phyloP scores from a whole-genome alignment of 2,329 filamentous ascomycete species.

The Arthrobotrys iridis region DNA sequence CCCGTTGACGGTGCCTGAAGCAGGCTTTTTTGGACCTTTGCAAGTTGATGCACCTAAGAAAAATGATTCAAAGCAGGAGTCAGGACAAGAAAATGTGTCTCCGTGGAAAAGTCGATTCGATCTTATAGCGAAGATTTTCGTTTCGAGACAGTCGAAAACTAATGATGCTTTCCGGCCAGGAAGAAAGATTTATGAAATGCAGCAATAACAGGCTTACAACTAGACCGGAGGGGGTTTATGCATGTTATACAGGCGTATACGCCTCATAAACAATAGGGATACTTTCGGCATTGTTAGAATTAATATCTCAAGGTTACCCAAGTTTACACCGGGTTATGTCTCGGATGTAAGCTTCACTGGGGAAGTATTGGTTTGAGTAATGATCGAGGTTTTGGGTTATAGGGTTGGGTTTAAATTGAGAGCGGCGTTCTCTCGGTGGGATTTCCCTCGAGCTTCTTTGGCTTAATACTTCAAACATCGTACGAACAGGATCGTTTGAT shows the following conservation, averaged over 20 bases:
- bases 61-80: too few species aligned
- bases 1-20: neutral
- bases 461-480: too few species aligned
- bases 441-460: too few species aligned
- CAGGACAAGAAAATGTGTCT: neutral
- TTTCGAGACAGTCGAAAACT: neutral
- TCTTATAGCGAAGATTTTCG: neutral
- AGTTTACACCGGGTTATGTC: neutral
- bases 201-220: too few species aligned
- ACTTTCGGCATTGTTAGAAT: constrained; percentile 20
- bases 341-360: neutral
- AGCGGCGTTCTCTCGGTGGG: too few species aligned
- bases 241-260: neutral
- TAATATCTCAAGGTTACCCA: neutral
- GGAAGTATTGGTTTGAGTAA: too few species aligned
- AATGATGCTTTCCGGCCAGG: too few species aligned
- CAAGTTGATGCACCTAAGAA: neutral
- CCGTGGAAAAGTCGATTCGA: neutral
- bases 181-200: too few species aligned
- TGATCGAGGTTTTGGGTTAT: too few species aligned
- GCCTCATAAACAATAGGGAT: neutral
- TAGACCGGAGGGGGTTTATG: constrained; percentile 36
- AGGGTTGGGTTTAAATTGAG: too few species aligned
- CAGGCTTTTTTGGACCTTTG: neutral
- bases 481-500: too few species aligned